Conservation (phyloP, 1,139 yeast genomes). For the Magnusiomyces fungicola region DNA sequence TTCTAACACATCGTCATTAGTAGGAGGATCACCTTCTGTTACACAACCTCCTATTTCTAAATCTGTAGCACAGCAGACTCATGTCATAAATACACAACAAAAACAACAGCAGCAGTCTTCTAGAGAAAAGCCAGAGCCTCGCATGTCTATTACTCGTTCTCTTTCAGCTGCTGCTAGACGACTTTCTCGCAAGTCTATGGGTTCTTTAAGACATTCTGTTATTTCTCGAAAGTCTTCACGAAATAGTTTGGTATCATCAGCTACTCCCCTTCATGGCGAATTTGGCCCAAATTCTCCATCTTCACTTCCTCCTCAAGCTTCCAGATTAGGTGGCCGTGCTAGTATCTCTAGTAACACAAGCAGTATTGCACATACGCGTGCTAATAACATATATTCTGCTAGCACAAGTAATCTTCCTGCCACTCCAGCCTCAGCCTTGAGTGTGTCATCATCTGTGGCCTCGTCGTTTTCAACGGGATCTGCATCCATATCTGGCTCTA, state of each 20-base stretch:
- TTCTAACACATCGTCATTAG: no score
- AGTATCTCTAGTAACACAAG: no score
- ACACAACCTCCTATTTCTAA: no score
- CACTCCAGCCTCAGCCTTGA: background rate
- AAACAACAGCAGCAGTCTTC: background rate
- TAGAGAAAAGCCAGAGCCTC: no score
- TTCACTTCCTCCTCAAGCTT: background rate
- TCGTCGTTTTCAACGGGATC: background rate
- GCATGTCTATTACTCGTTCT: background rate
- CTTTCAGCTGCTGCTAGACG: background rate
- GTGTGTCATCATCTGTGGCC: background rate
- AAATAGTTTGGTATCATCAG: background rate
- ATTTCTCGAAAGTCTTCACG: background rate
- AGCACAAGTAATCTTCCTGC: background rate
- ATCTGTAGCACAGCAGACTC: no score
- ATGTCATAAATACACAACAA: background rate
- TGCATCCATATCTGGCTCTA: no score
- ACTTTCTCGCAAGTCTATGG: background rate
- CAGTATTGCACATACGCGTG: no score
- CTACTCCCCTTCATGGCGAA: background rate
- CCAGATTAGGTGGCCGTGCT: no score
- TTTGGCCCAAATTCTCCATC: background rate
- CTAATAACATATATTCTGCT: no score
- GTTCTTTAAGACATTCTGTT: background rate
- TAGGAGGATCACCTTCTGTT: no score